A percentile compares a stretch with the other conserved stretches of the same genome.
phyloP scores from a whole-genome alignment of 345 rosid species.

The Euphorbia lathyris region DNA sequence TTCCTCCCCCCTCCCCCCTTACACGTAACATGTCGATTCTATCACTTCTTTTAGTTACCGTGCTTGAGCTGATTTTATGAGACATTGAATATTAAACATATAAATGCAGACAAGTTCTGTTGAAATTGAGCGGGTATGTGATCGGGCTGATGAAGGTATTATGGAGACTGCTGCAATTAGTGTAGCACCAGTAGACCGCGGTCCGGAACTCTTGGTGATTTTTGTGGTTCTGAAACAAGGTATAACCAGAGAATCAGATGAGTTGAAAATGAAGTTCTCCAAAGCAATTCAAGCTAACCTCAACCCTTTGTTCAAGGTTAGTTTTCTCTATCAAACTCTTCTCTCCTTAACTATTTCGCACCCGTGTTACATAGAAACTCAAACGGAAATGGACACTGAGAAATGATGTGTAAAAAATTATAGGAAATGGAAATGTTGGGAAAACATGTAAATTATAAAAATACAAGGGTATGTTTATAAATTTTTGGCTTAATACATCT shows the following conservation, averaged over 20 bases:
- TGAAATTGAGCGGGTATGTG: conserved; percentile 81
- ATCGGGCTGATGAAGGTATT: conserved; percentile 65
- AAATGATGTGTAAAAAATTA: too few species aligned
- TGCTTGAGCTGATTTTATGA: neutral
- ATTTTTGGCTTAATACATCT: too few species aligned
- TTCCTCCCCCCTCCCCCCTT: too few species aligned
- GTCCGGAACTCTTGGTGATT: conserved; percentile 67
- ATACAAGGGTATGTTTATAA: too few species aligned
- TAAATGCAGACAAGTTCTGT: conserved; percentile 76
- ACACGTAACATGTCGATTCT: neutral
- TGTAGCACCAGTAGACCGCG: conserved; percentile 53
- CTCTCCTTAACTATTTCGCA: too few species aligned
- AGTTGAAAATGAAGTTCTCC: conserved; percentile 53
- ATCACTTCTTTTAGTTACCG: neutral
- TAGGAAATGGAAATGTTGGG: too few species aligned
- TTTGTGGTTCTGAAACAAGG: conserved; percentile 68
- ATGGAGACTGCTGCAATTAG: conserved; percentile 78
- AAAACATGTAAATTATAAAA: too few species aligned
- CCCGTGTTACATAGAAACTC: too few species aligned
- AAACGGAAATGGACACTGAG: too few species aligned
- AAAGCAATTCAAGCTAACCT: conserved; percentile 64
- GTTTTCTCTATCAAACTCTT: too few species aligned
- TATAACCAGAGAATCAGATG: conserved; percentile 30
- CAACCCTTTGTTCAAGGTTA: conserved; percentile 87
- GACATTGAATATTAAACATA: neutral